Evolutionary conservation across 129 eudicot genomes (phyloP).

Genomic region (Cynara cardunculus): DNA sequence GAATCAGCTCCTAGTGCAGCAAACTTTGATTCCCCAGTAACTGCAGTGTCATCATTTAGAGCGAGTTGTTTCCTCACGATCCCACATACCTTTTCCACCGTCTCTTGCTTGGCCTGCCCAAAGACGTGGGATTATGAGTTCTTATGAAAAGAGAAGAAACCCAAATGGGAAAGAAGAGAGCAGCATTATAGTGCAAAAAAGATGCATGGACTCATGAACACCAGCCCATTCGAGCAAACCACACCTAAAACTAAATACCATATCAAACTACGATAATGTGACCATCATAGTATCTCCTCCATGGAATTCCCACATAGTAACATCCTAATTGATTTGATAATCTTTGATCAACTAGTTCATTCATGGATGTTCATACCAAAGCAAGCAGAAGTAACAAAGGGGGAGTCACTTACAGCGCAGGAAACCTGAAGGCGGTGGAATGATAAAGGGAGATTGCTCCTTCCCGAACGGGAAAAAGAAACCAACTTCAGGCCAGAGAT

Average conservation of each 20-base stretch:
- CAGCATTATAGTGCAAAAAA: too few species aligned
- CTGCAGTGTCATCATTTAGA: constrained; percentile 45
- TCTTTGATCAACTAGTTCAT: background rate
- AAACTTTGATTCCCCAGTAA: constrained; percentile 67
- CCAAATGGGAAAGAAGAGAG: background rate
- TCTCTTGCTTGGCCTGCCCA: constrained; percentile 87
- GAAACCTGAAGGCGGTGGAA: constrained; percentile 33
- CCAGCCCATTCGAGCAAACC: background rate
- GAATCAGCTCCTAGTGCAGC: constrained; percentile 93
- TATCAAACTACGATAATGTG: background rate
- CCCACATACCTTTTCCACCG: constrained; percentile 61
- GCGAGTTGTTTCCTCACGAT: constrained; percentile 93
- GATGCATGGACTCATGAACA: too few species aligned
- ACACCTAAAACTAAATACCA: background rate
- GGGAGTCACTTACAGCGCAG: constrained; percentile 31
- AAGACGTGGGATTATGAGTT: background rate
- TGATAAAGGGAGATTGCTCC: constrained; percentile 27
- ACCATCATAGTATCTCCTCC: background rate
- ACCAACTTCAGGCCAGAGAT: constrained; percentile 34
- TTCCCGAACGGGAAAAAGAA: constrained; percentile 29
- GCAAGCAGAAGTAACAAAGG: background rate
- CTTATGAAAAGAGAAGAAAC: background rate
- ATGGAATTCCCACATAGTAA: background rate
- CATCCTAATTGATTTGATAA: background rate
- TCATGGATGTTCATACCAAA: background rate